Evolutionary conservation across 352 stramenopile species (phyloP).

Genomic region (Globisporangium carolinianum): DNA sequence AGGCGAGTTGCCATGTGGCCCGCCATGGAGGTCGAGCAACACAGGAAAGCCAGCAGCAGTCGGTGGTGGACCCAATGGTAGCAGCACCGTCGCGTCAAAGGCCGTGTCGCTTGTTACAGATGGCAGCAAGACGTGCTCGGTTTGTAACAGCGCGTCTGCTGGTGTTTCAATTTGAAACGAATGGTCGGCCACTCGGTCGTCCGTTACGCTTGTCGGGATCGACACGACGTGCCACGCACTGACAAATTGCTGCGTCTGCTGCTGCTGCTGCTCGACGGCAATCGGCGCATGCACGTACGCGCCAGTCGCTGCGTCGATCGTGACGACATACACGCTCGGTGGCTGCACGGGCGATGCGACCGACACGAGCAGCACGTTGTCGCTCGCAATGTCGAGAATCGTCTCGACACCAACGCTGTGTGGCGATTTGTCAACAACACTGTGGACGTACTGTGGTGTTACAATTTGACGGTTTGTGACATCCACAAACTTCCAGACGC

Average conservation of each 20-base stretch:
- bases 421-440: conserved; percentile 2
- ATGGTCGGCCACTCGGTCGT: conserved; percentile 29
- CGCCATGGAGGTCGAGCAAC: conserved; percentile 88
- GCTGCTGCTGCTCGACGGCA: conserved; percentile 37
- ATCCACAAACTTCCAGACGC: conserved; percentile 66
- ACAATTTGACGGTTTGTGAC: conserved; percentile 37
- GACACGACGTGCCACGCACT: conserved; percentile 54
- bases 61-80: conserved; percentile 34
- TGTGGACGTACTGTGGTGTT: conserved; percentile 49
- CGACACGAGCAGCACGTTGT: conserved; percentile 35
- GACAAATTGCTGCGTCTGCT: conserved; percentile 27
- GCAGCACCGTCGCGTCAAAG: conserved; percentile 77
- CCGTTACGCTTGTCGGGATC: conserved; percentile 45
- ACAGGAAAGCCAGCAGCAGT: conserved; percentile 49
- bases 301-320: conserved; percentile 35
- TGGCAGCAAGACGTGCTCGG: conserved; percentile 36
- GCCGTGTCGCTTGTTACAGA: conserved; percentile 32
- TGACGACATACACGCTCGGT: conserved; percentile 47
- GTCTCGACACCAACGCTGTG: conserved; percentile 33
- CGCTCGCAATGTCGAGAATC: conserved; percentile 38
- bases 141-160: conserved; percentile 13
- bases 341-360: conserved; percentile 49
- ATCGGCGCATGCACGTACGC: conserved; percentile 29
- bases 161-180: conserved; percentile 18
- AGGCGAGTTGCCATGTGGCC: conserved; percentile 86